Base-by-base conservation (phyloP, 2,329 filamentous ascomycete genomes). In the Monosporascus cannonballus region DNA sequence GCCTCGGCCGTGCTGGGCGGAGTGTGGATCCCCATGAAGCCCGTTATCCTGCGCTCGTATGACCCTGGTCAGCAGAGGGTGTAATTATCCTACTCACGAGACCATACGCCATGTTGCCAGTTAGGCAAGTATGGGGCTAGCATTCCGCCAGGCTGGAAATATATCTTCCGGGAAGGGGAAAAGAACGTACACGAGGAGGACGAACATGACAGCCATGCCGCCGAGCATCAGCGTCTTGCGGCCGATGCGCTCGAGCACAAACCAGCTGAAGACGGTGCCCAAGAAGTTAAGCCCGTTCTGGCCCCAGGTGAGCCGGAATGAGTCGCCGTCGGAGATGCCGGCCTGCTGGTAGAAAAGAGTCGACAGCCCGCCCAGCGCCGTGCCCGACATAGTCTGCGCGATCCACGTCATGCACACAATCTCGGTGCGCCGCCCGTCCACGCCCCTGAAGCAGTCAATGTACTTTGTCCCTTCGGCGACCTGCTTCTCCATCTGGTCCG, bases 221-320 rank as follows among this genome's bases (percentile, higher is more conserved):
- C 62, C 56, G 18, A 72, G 63, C 50, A 75, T 69, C n/a, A 75
- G 59, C 4, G 68, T 70, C 47, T 68, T 69, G 7, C 73, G 66
- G 14, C 73, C 73, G 48, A 72, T 66, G 9, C 67, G 61, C n/a
- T 63, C 64, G 39, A 70, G 61, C n/a, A 70, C 61, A 39, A 66
- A 61, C 73, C 73, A 76, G 17, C 72, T 74, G 3, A 66, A 57
- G 6, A 74, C 62, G 0, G 72, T 76, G 4, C 72, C 73, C 3
- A 73, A 59, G 41, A 71, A 69, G 38, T 69, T 72, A 11, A 76
- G 64, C 5, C 65, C 67, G 47, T 68, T 68, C 48, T 68, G 65
- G 3, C 68, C 73, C 53, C 73, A 67, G 20, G 61, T 52, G 9
- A 69, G 57, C 53, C 66, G 65, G 56, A 67, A 68, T 25, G 65